These are phyloP conservation scores for Parafenestella ontariensis DNA, from an alignment of 2,329 filamentous ascomycete species.

Conservation along the genomic window DNA sequence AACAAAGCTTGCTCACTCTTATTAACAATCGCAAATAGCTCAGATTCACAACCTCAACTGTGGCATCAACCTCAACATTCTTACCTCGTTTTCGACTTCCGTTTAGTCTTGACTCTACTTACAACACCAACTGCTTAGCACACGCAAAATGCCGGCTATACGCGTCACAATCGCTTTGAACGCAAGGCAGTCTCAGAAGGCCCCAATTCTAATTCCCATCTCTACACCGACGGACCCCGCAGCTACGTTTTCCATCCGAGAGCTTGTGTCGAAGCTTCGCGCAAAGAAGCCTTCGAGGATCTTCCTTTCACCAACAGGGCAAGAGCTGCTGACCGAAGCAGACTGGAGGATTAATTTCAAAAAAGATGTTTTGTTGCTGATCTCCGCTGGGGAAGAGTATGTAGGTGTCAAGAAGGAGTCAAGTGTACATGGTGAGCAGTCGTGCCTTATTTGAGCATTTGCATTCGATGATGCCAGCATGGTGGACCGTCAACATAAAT, in stretches of 20 bases:
- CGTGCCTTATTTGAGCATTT: conserved; percentile 27
- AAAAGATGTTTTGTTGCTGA: conserved; percentile 37
- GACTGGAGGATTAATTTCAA: conserved; percentile 35
- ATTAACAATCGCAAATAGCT: background rate
- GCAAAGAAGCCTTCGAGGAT: conserved; percentile 38
- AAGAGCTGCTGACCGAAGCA: conserved; percentile 33
- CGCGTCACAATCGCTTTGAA: conserved; percentile 44
- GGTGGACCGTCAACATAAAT: background rate
- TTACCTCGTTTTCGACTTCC: background rate
- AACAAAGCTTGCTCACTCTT: background rate
- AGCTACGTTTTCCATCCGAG: conserved; percentile 23
- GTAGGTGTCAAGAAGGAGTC: conserved; percentile 35
- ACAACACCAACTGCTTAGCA: background rate
- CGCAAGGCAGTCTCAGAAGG: conserved; percentile 37
- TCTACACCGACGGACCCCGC: conserved; percentile 23
- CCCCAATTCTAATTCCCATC: conserved; percentile 35
- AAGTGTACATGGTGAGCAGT: conserved; percentile 21
- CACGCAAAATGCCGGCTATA: conserved; percentile 20
- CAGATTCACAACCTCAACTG: background rate
- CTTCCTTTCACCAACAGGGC: conserved; percentile 33
- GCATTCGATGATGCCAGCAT: conserved; percentile 19
- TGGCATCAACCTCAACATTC: background rate
- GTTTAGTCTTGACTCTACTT: background rate
- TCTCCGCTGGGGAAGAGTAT: conserved; percentile 43
- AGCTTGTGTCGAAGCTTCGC: conserved; percentile 39